These are phyloP conservation scores for Ambrosia trifida DNA, from an alignment of 129 eudicot species.

Conservation along the genomic window DNA sequence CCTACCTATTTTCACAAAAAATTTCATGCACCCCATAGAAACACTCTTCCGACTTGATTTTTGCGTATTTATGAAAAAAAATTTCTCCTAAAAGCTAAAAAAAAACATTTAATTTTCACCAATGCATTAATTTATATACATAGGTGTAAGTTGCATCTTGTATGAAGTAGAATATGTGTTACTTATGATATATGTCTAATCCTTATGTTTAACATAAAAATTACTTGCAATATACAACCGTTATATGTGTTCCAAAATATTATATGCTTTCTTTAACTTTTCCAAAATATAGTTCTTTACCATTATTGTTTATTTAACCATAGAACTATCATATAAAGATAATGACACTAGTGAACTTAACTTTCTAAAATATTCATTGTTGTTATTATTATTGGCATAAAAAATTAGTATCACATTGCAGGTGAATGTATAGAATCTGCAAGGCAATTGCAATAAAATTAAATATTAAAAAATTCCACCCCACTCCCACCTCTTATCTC, in stretches of 20 bases:
- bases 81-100: conserved; percentile 37
- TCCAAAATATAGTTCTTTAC: neutral
- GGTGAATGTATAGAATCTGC: conserved; percentile 44
- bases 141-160: neutral
- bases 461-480: conserved; percentile 32
- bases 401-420: conserved; percentile 41
- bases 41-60: too few relatives aligned
- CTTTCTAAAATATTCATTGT: neutral
- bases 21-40: too few relatives aligned
- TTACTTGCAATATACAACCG: neutral
- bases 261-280: conserved; percentile 15
- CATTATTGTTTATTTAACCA: neutral
- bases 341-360: conserved; percentile 40
- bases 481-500: conserved; percentile 38
- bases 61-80: too few relatives aligned
- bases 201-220: neutral
- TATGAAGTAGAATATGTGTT: neutral
- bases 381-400: conserved; percentile 17
- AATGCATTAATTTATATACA: conserved; percentile 1
- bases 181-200: neutral
- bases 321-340: conserved; percentile 27
- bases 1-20: too few relatives aligned
- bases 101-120: conserved; percentile 5
- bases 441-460: conserved; percentile 34
- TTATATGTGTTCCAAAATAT: neutral